phyloP scores from a whole-genome alignment of 148 eudicot genomes.

The Persicaria tinctoria region DNA sequence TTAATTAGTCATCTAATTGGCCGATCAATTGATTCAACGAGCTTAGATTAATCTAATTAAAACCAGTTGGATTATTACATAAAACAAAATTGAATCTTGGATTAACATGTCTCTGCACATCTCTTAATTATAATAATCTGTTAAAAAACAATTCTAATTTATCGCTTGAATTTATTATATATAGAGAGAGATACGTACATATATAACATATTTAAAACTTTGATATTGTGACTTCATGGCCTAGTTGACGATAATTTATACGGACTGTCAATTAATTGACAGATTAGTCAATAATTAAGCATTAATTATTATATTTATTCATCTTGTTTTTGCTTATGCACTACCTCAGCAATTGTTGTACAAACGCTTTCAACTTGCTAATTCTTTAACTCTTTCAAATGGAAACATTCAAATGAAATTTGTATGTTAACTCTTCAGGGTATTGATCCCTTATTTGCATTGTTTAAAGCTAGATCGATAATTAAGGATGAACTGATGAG shows the following conservation, averaged over 20 bases:
- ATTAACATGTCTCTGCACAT: constrained; percentile 10
- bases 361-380: constrained; percentile 1
- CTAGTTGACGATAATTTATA: constrained; percentile 7
- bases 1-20: neutral
- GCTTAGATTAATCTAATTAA: constrained; percentile 5
- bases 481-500: neutral
- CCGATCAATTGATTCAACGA: neutral
- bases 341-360: constrained; percentile 10
- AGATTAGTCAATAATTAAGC: constrained; percentile 3
- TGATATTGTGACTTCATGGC: constrained; percentile 8
- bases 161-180: neutral
- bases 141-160: neutral
- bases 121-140: neutral
- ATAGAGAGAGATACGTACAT: too few relatives aligned
- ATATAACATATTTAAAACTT: neutral
- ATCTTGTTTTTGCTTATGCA: constrained; percentile 9
- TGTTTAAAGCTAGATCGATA: neutral
- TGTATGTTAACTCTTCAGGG: neutral
- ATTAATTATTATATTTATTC: neutral
- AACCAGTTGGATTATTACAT: neutral
- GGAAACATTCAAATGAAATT: neutral
- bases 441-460: neutral
- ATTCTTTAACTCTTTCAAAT: neutral
- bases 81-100: neutral
- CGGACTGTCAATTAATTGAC: constrained; percentile 7